phyloP scores from a whole-genome alignment of 1,139 yeast genomes.

The Geotrichum fermentans region DNA sequence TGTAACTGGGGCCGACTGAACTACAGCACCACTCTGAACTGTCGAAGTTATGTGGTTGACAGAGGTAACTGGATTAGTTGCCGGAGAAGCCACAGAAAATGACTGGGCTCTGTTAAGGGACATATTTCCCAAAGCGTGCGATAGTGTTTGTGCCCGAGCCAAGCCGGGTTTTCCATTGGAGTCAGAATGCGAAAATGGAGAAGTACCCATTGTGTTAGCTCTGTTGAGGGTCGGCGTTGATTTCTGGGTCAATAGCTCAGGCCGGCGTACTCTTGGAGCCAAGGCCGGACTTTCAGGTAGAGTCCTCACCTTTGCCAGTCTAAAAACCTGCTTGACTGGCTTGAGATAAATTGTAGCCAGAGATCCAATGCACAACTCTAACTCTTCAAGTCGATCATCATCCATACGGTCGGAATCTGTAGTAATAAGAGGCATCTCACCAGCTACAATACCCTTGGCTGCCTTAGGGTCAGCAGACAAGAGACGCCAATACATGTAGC shows the following conservation, averaged over 20 bases:
- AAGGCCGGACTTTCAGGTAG: conserved; percentile 64
- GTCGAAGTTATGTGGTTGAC: no score
- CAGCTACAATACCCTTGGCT: conserved; percentile 55
- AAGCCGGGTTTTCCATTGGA: conserved; percentile 5
- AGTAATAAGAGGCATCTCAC: conserved; percentile 58
- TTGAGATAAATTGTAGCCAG: conserved; percentile 79
- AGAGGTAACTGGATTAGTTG: background rate
- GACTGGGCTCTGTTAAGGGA: conserved; percentile 5
- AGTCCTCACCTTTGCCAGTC: conserved; percentile 53
- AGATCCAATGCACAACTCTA: conserved; percentile 76
- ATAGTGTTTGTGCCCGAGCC: conserved; percentile 16
- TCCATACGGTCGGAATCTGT: conserved; percentile 69
- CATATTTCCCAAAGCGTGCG: conserved; percentile 15
- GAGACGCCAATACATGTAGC: conserved; percentile 79
- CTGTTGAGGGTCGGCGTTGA: conserved; percentile 17
- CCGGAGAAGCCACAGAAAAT: background rate
- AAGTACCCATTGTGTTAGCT: conserved; percentile 4
- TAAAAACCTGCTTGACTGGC: conserved; percentile 74
- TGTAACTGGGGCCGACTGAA: background rate
- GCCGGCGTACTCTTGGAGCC: conserved; percentile 33
- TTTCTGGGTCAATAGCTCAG: conserved; percentile 14
- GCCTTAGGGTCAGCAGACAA: conserved; percentile 47
- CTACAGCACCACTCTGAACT: background rate
- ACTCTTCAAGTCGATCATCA: conserved; percentile 65
- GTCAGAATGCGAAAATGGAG: background rate